Evolutionary conservation across 768 basidiomycete genomes (phyloP), one percentile per base, ranked within the genome.

Genomic region (Amanita phalloides): DNA sequence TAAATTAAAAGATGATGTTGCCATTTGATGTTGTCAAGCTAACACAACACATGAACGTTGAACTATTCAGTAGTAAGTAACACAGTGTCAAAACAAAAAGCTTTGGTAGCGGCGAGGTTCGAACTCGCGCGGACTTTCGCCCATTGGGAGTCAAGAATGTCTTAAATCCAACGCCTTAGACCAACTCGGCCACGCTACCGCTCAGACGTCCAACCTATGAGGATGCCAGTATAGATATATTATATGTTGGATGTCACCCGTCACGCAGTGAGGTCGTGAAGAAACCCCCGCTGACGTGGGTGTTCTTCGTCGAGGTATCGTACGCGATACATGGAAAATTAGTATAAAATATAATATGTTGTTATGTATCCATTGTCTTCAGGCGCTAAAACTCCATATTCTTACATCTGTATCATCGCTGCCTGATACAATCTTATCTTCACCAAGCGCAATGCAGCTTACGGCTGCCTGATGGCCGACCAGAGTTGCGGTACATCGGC

Each of bases 361-460:
- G 26, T 28, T 17, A 17, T 6, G 26, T 28, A 28, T 28, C 6
- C 26, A 6, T 54, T 44, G 14, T 23, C 20, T 39, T 20, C 6
- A 42, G 41, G 17, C 72, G 55, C 72, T 68, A 49, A 84, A 85
- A 61, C 71, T 80, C 93, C 94, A 97, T 42, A 96, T 74, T 62
- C 82, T 83, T 50, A 97, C 71, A 54, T 89, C 85, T 20, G 86
- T 81, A 61, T 96, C 94, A 62, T 97, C 94, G 58, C 91, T 91
- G 8, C 94, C 93, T n/a, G 92, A 94, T 7, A 98, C 80, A 42
- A 96, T 89, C 68, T 94, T 92, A 66, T 97, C 95, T 65, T 97
- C 94, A 2, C 88, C 87, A 10, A 98, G 76, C 11, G 79, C 85
- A 35, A 97, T 67, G 63, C 89, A 92, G 30, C 90, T 95, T 48